A percentile compares a stretch with the other conserved stretches of the same genome.
phyloP scores from a whole-genome alignment of 2,329 filamentous ascomycete genomes.

The Hypoxylon sp. region DNA sequence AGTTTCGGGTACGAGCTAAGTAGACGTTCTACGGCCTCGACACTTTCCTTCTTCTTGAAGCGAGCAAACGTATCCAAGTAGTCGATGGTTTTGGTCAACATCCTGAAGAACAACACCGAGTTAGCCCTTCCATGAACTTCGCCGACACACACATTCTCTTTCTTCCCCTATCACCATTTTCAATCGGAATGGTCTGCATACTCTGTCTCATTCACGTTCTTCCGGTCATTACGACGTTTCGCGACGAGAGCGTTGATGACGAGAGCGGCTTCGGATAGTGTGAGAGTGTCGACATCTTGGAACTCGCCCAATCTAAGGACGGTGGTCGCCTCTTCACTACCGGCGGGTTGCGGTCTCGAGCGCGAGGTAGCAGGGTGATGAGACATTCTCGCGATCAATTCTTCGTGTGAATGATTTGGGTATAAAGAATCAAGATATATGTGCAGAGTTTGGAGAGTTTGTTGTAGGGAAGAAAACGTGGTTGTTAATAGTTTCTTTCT shows the following conservation, averaged over 20 bases:
- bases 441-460: neutral
- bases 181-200: constrained; percentile 62
- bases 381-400: constrained; percentile 49
- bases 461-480: neutral
- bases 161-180: neutral
- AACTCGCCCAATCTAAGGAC: constrained; percentile 93
- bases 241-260: constrained; percentile 91
- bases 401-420: constrained; percentile 20
- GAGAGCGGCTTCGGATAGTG: constrained; percentile 90
- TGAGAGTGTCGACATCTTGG: constrained; percentile 90
- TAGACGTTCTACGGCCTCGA: constrained; percentile 92
- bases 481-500: constrained; percentile 6
- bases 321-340: constrained; percentile 89
- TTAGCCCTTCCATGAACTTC: constrained; percentile 15
- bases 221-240: constrained; percentile 83
- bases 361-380: constrained; percentile 71
- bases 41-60: constrained; percentile 95
- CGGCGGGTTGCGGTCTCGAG: constrained; percentile 76
- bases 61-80: constrained; percentile 96
- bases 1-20: constrained; percentile 82
- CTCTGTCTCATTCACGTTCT: constrained; percentile 88
- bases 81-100: constrained; percentile 88
- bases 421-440: constrained; percentile 11
- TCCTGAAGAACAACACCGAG: constrained; percentile 62
- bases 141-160: neutral